Evolutionary conservation across 192 early-diverging fungal genomes (phyloP), one percentile per base, ranked within the genome.

Genomic region (Gigaspora rosea): DNA sequence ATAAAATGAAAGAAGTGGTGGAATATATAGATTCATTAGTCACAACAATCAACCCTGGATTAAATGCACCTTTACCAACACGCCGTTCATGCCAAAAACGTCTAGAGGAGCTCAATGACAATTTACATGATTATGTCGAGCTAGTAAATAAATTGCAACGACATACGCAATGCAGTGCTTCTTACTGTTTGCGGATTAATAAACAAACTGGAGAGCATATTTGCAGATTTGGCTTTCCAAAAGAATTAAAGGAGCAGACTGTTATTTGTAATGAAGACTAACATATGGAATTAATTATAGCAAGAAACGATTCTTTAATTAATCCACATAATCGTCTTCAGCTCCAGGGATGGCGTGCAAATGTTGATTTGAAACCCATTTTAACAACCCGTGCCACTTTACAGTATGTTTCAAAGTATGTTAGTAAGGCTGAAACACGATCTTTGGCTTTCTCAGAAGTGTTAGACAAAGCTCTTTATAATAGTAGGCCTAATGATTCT

Each of bases 401-500:
- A 18, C 20, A 66, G 18, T 35, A 66, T 2, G 2, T 66, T 35
- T 66, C 35, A 0, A 66, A 66, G 64, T 62, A 62, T 62, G 61
- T 33, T 27, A 62, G n/a, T n/a, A 51, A 51, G 50, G 50, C 50
- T 51, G 64, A 66, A 66, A 35, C 4, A n/a, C 1, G n/a, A 49
- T 67, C 65, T 18, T 4, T 67, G n/a, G 36, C 65, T 48, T 67
- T 67, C 41, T 67, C 36, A 67, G 65, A 67, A 46, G 11, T 67
- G 8, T 67, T 18, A 15, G 47, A 67, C 12, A 8, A 67, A 49
- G 20, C 47, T 15, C 33, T 67, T 48, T 0, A 16, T 36, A 66
- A 35, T 16, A 66, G 33, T 2, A 5, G 7, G 18, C 1, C 33
- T 35, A 36, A 66, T 66, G 35, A 66, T 18, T 32, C 64, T 15